Percentiles rank a stretch among this genome's conserved stretches.
Conservation (phyloP, 345 rosid species). For the Crucihimalaya himalaica region DNA sequence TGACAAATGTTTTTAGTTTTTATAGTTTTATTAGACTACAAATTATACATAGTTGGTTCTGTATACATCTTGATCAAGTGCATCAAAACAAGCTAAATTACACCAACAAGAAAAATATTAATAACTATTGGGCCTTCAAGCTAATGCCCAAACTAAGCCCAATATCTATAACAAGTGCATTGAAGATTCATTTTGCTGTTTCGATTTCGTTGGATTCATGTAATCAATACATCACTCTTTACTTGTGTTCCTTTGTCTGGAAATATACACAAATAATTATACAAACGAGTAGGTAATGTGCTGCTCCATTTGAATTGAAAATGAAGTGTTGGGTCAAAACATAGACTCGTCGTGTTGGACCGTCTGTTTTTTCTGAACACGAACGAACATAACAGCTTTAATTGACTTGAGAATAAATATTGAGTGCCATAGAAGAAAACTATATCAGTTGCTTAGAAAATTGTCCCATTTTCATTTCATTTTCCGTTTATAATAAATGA, state of each 20-base stretch:
- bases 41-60: not conserved
- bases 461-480: conserved; percentile 15
- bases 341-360: conserved; percentile 11
- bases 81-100: not conserved
- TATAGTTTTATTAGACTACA: not conserved
- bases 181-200: not conserved
- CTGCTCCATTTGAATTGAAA: not conserved
- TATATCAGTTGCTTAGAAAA: conserved; percentile 18
- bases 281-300: not conserved
- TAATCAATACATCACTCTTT: too few species aligned
- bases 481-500: conserved; percentile 15
- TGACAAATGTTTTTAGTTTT: not conserved
- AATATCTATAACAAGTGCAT: not conserved
- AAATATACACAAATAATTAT: too few species aligned
- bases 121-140: not conserved
- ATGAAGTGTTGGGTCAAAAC: conserved; percentile 17
- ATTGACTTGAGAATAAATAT: conserved; percentile 32
- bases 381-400: conserved; percentile 17
- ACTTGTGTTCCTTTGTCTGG: too few species aligned
- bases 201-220: not conserved
- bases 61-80: not conserved
- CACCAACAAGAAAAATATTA: not conserved
- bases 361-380: not conserved
- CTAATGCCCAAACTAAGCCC: conserved; percentile 4
- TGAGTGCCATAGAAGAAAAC: conserved; percentile 26